A percentile compares a stretch with the other conserved stretches of the same genome.
phyloP scores from a whole-genome alignment of 768 basidiomycete species.

The Lentinus tigrinus region DNA sequence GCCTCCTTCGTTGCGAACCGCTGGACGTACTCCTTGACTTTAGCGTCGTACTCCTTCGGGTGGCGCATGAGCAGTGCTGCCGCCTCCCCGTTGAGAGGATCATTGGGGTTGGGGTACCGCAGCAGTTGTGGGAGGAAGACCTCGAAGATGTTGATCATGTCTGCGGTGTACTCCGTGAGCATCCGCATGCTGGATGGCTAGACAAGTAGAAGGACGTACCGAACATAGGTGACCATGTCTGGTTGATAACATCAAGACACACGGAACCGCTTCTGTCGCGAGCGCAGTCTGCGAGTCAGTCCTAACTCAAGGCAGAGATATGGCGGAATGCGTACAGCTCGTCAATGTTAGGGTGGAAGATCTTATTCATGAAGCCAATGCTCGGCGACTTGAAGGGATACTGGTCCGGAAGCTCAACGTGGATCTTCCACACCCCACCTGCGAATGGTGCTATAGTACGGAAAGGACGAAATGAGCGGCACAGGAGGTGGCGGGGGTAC shows the following conservation, averaged over 20 bases:
- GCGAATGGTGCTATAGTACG: constrained; percentile 79
- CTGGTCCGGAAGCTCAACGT: constrained; percentile 97
- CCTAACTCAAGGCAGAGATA: no score
- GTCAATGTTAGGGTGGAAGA: constrained; percentile 99
- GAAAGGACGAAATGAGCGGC: not conserved
- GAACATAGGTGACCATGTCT: constrained; percentile 99
- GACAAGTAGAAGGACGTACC: constrained; percentile 50
- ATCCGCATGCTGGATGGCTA: not conserved
- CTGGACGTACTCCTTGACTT: constrained; percentile 97
- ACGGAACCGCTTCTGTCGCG: constrained; percentile 86
- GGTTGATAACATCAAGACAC: constrained; percentile 97
- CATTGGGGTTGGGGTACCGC: constrained; percentile 97
- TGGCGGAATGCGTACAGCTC: constrained; percentile 72
- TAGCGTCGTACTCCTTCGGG: constrained; percentile 91
- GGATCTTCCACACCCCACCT: constrained; percentile 99
- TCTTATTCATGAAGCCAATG: constrained; percentile 99
- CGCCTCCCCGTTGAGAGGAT: constrained; percentile 97
- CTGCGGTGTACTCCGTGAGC: constrained; percentile 38
- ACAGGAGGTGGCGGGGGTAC: not conserved
- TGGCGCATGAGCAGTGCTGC: constrained; percentile 97
- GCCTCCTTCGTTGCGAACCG: constrained; percentile 90
- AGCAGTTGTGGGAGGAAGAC: constrained; percentile 95
- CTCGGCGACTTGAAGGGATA: constrained; percentile 99
- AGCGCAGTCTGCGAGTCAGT: constrained; percentile 9
- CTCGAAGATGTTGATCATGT: constrained; percentile 99